Evolutionary conservation across 495 filamentous ascomycete species (phyloP).

Genomic region (Penicillium crystallinum): DNA sequence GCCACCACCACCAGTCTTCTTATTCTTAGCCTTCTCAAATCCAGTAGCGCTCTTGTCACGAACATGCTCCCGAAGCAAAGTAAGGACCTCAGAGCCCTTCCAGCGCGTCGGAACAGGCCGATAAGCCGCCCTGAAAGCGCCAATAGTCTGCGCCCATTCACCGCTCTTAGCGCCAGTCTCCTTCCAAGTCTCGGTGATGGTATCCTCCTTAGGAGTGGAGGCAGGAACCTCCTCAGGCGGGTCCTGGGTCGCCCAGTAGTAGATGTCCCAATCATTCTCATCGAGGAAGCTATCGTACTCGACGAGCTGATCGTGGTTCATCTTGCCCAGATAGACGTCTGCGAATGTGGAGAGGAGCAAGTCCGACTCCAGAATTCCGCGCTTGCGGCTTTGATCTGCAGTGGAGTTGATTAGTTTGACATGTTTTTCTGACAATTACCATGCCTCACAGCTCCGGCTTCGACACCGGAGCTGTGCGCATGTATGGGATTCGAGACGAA

Average conservation of each 20-base stretch:
- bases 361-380: conserved; percentile 92
- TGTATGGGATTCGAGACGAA: conserved; percentile 43
- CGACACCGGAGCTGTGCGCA: not conserved
- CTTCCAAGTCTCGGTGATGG: conserved; percentile 51
- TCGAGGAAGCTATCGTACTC: conserved; percentile 94
- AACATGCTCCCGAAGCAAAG: conserved; percentile 76
- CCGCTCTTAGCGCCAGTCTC: conserved; percentile 53
- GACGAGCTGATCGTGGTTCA: conserved; percentile 66
- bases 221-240: conserved; percentile 39
- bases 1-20: conserved; percentile 42
- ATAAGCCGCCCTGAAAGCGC: conserved; percentile 90
- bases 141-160: conserved; percentile 96
- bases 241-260: conserved; percentile 99
- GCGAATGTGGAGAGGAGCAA: conserved; percentile 96
- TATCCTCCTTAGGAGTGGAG: conserved; percentile 34
- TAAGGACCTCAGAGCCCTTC: conserved; percentile 73
- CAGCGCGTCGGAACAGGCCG: conserved; percentile 81
- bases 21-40: conserved; percentile 46
- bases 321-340: conserved; percentile 63
- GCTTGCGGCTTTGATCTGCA: conserved; percentile 91
- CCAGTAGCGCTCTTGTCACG: conserved; percentile 50
- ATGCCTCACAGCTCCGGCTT: not conserved
- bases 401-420: not conserved
- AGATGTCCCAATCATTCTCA: conserved; percentile 99
- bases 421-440: not conserved